Base-by-base conservation (phyloP, 2,329 filamentous ascomycete species). In the Aurifilum marmelostoma region DNA sequence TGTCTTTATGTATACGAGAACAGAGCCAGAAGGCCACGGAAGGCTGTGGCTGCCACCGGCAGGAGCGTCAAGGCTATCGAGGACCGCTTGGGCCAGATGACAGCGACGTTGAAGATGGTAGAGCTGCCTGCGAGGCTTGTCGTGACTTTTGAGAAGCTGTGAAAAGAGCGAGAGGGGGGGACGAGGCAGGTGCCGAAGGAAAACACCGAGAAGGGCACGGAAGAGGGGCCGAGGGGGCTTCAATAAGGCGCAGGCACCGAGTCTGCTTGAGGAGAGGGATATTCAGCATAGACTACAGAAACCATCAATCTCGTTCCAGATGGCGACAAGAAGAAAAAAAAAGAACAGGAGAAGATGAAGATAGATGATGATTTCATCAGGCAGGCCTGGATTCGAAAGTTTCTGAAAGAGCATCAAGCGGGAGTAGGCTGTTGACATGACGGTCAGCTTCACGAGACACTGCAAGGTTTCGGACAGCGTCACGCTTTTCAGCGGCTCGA, bases 131-230 rank as follows among this genome's bases (percentile, higher is more conserved):
- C 61, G 14, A 58, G 61, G 43, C 32, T 52, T 6, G 41, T 43
- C 18, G 47, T 12, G 12, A 16, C 39, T 14, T 4, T 8, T 34
- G 34, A 4, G 34, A 34, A 8, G 4, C 34, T 65, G 21, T 41
- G 68, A 21, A 37, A 70, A 29, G 61, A 65, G 6, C 47, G 62
- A 8, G 61, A 52, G 21, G 39, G 58, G 4, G 62, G 68, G 41
- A 24, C 29, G 60, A 65, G 27, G 32, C 41, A 50, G 11, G 34
- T 54, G n/a, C 12, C 61, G 41, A 65, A 27, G 2, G 68, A 65
- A 16, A 43, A 32, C 12, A 34, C 29, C 9, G 29, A 61, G 21
- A 64, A 41, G n/a, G 41, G 43, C n/a, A 24, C n/a, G 18, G 24
- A 64, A 32, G 68, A 62, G 58, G 39, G 41, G 18, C 41, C 41